A percentile compares a stretch with the other conserved stretches of the same genome.
Evolutionary conservation across 1,284 basidiomycete species (phyloP).

Genomic region (Malassezia nana): DNA sequence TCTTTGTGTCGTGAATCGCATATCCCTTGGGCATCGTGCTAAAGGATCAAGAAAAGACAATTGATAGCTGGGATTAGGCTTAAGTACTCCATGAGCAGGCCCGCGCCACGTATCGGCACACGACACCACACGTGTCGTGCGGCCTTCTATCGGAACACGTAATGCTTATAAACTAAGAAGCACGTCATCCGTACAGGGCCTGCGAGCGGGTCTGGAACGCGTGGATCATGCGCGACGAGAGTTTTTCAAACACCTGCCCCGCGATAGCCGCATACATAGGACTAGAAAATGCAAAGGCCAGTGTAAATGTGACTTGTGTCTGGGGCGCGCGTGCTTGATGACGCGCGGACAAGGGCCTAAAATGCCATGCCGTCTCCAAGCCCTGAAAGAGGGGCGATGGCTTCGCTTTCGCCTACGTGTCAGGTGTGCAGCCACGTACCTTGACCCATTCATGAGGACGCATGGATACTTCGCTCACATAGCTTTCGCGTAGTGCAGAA

Average conservation of each 20-base stretch:
- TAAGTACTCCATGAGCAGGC: neutral
- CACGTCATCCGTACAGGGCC: slow-evolving; percentile 9
- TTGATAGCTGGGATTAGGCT: neutral
- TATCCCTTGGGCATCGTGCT: slow-evolving; percentile 34
- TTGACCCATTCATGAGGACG: slow-evolving; percentile 65
- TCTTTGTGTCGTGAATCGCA: slow-evolving; percentile 40
- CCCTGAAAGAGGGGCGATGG: slow-evolving; percentile 75
- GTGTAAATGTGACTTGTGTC: slow-evolving; percentile 40
- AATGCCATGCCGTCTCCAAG: slow-evolving; percentile 62
- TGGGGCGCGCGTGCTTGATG: neutral
- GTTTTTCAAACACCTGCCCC: slow-evolving; percentile 70
- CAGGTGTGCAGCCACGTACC: slow-evolving; percentile 52
- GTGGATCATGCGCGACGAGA: slow-evolving; percentile 76
- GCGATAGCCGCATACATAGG: slow-evolving; percentile 74
- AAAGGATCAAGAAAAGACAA: neutral
- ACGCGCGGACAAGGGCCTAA: slow-evolving; percentile 6
- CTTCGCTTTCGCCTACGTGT: slow-evolving; percentile 63
- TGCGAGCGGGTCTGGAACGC: slow-evolving; percentile 76
- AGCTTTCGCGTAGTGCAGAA: slow-evolving; percentile 73
- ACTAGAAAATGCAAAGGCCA: slow-evolving; percentile 76
- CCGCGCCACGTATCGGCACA: slow-evolving; percentile 1
- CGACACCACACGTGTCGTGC: neutral
- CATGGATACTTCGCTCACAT: slow-evolving; percentile 73
- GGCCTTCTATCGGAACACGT: neutral
- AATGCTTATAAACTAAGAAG: neutral